Evolutionary conservation across 1,284 basidiomycete species (phyloP).

Genomic region (Leucoagaricus sp.): DNA sequence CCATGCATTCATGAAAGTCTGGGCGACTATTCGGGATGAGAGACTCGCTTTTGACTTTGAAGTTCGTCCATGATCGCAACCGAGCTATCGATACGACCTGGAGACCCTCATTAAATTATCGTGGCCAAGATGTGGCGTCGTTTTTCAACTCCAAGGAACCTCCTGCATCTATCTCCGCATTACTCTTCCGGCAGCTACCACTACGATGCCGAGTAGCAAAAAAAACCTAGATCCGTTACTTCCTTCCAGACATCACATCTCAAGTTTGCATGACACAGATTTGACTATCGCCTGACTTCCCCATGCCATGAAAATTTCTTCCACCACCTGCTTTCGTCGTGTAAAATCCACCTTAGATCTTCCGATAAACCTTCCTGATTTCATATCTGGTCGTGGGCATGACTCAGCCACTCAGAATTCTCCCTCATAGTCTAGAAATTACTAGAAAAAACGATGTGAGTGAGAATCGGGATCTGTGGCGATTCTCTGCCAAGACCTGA

Average conservation of each 20-base stretch:
- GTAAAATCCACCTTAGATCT: slow-evolving; percentile 3
- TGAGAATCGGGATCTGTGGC: background rate
- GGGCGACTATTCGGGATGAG: too few relatives aligned
- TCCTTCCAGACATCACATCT: background rate
- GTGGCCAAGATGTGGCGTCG: background rate
- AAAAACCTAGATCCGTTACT: background rate
- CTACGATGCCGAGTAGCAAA: background rate
- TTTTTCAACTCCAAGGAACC: background rate
- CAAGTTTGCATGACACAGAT: background rate
- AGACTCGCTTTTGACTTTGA: too few relatives aligned
- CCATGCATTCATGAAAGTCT: too few relatives aligned
- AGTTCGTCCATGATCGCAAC: too few relatives aligned
- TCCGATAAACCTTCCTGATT: slow-evolving; percentile 15
- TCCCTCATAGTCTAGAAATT: background rate
- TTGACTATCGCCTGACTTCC: background rate
- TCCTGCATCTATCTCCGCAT: slow-evolving; percentile 4
- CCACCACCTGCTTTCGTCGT: background rate
- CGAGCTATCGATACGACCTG: too few relatives aligned
- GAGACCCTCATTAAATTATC: background rate
- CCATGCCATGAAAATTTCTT: background rate
- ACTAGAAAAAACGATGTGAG: background rate
- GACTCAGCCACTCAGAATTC: background rate
- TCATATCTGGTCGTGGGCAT: slow-evolving; percentile 14
- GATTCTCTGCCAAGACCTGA: background rate
- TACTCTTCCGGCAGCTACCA: background rate